Evolutionary conservation across 2,329 filamentous ascomycete species (phyloP).

Genomic region (Talaromyces sp.): DNA sequence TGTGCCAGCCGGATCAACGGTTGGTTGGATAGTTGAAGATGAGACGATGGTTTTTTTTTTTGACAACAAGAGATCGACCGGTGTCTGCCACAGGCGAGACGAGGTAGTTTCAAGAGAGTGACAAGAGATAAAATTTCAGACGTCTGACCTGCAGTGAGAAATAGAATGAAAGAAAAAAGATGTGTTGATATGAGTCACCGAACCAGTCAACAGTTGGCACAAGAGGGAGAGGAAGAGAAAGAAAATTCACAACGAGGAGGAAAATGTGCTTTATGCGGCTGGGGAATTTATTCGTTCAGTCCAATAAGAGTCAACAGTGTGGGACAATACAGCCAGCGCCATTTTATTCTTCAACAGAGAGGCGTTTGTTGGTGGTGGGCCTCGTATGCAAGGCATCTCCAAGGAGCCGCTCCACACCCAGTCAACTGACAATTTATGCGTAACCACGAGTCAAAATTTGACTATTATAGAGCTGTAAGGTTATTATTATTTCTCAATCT

Average conservation of each 20-base stretch:
- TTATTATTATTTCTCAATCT: background rate
- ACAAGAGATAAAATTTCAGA: background rate
- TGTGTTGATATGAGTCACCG: background rate
- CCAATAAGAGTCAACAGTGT: background rate
- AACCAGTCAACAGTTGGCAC: background rate
- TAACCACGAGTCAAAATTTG: background rate
- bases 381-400: background rate
- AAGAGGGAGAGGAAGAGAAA: background rate
- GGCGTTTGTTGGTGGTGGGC: background rate
- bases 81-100: conserved; percentile 5
- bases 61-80: background rate
- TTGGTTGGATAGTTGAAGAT: background rate
- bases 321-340: background rate
- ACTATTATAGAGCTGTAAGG: background rate
- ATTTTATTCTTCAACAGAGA: background rate
- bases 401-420: background rate
- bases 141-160: conserved; percentile 3
- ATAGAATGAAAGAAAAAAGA: background rate
- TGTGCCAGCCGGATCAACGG: conserved; percentile 1
- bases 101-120: background rate
- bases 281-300: background rate
- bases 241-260: background rate
- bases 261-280: background rate
- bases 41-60: background rate
- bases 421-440: background rate